Base-by-base conservation (phyloP, 2,329 filamentous ascomycete genomes). In the Fusarium decemcellulare region DNA sequence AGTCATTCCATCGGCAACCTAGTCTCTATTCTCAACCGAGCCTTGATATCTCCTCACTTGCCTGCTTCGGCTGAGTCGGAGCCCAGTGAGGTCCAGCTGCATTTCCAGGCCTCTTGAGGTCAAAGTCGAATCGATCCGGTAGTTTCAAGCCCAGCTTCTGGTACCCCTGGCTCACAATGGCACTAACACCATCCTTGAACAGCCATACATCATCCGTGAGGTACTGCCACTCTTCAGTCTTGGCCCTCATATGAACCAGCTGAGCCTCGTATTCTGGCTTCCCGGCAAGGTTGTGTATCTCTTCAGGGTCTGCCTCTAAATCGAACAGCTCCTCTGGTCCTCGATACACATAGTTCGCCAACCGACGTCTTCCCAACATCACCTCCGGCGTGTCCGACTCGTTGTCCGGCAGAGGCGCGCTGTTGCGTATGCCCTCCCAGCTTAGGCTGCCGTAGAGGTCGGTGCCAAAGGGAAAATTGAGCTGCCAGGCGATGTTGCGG, bases 401-500 rank as follows among this genome's bases (percentile, higher is more conserved):
- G 12, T 46, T 23, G 15, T 46, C 23, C 18, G 43, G 43, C 10
- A 32, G 46, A 52, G 23, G 37, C 51, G 10, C 65, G 32, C 56
- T 83, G 59, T 84, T 83, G 0, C 83, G 80, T n/a, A 85, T 79
- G 2, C 76, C 82, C 30, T 86, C 83, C 73, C 78, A 85, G 0
- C 78, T 76, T 81, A 84, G 69, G 1, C 74, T 79, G 4, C 73
- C 80, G 63, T 85, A 85, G 1, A 86, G 72, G 66, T 2, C 83
- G 78, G 75, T 77, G 0, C 81, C 79, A 57, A 86, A 83, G 1
- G 83, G 81, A 64, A 86, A 86, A 59, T 85, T 82, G 2, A 86
- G 79, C 5, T 77, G 73, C 82, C 82, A 85, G 8, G 80, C 80
- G 2, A 86, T 74, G 62, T 86, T 86, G 12, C 84, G 80, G 65